Conservation (phyloP, 257 asterid genomes). For the Penstemon barbatus region DNA sequence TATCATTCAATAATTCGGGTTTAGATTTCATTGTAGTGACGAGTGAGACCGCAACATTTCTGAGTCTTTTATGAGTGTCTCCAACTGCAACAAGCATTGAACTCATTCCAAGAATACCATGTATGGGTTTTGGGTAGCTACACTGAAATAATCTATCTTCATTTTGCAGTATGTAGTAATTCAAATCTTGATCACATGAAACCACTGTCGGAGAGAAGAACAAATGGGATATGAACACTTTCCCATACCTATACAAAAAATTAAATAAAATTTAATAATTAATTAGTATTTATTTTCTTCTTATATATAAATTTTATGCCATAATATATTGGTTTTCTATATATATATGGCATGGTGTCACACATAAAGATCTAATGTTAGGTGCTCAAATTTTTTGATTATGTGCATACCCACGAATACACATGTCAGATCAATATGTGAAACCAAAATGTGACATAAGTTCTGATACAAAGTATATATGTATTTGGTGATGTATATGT, state of each 20-base stretch:
- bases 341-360: no score
- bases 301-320: background rate
- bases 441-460: no score
- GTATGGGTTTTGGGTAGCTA: constrained; percentile 76
- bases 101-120: constrained; percentile 62
- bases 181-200: constrained; percentile 75
- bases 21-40: constrained; percentile 59
- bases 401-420: no score
- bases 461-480: no score
- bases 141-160: constrained; percentile 67
- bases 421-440: no score
- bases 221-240: constrained; percentile 75
- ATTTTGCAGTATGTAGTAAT: constrained; percentile 66
- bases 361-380: no score
- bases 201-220: constrained; percentile 73
- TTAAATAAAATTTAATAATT: background rate
- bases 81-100: constrained; percentile 71
- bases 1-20: constrained; percentile 56
- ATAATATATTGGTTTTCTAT: no score
- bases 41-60: constrained; percentile 70
- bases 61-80: constrained; percentile 63
- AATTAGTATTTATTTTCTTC: no score
- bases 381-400: no score
- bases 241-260: constrained; percentile 49
- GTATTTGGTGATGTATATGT: no score